Conservation (phyloP, 2,329 filamentous ascomycete species). For the Fusarium torulosum region DNA sequence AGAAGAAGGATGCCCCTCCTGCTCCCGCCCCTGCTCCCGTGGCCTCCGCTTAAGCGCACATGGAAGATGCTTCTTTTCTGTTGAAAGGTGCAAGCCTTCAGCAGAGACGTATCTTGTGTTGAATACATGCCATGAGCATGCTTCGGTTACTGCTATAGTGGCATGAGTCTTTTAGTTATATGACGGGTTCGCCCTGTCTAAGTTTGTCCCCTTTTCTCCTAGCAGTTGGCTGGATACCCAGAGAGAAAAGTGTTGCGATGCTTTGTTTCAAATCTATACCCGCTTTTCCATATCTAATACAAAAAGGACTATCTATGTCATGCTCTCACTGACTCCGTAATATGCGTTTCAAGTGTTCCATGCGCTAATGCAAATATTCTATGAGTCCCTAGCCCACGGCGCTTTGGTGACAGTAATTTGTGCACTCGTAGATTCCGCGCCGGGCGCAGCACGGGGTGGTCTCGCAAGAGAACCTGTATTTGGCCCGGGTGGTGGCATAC, state of each 20-base stretch:
- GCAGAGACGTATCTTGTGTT: conserved; percentile 14
- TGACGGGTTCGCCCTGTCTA: conserved; percentile 9
- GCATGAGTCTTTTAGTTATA: conserved; percentile 6
- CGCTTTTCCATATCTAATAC: conserved; percentile 46
- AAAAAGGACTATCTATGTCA: conserved; percentile 23
- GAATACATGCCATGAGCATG: conserved; percentile 2
- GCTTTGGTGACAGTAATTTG: conserved; percentile 60
- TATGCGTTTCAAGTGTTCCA: not conserved
- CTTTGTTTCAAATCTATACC: conserved; percentile 51
- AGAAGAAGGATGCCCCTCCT: conserved; percentile 45
- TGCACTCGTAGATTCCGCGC: conserved; percentile 52
- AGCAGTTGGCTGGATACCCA: conserved; percentile 52
- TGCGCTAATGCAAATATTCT: not conserved
- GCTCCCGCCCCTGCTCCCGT: conserved; percentile 44
- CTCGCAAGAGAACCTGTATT: conserved; percentile 46
- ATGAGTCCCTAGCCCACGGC: conserved; percentile 59
- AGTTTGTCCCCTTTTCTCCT: conserved; percentile 43
- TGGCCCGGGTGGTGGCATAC: conserved; percentile 51
- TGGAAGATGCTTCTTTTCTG: not conserved
- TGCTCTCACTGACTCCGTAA: conserved; percentile 10
- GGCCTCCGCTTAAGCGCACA: conserved; percentile 38
- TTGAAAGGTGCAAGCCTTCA: conserved; percentile 3
- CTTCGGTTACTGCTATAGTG: conserved; percentile 6
- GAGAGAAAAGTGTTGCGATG: conserved; percentile 47
- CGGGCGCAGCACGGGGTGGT: conserved; percentile 34